Base-by-base conservation (phyloP, 2,329 filamentous ascomycete genomes). In the Aureobasidium sp. region DNA sequence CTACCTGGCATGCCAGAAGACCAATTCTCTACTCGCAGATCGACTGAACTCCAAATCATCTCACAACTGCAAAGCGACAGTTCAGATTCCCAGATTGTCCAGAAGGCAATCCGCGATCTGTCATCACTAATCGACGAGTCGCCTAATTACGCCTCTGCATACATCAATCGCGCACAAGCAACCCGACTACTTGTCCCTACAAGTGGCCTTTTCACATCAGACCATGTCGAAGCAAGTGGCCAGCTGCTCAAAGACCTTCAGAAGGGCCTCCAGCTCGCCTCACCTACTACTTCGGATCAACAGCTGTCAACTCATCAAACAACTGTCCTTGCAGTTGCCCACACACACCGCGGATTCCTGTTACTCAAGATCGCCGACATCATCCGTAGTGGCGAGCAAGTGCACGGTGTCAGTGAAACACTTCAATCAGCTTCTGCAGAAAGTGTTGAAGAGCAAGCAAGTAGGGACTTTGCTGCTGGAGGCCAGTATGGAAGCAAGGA, bases 101-200 rank as follows among this genome's bases (percentile, higher is more conserved):
- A 44, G 9, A 15, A 20, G n/a, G 53, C 55, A 1, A 46, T 60
- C 2, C 13, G 36, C 15, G 34, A 51, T n/a, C 46, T 65, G 10
- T 64, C 62, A 37, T 34, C 32, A 10, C 77, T 91, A 36, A 82
- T 91, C 44, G 69, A 76, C 2, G 73, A 81, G 27, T 71, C 84
- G 59, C 87, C 88, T 3, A 73, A 76, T 36, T 92, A 92, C 72
- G 87, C 88, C 26, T 89, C 87, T 65, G 87, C 85, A 6, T 82
- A 84, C 63, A 88, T 91, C 71, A 92, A 93, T 73, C 81, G 88
- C 55, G 89, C 87, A 2, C 89, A 92, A 72, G 62, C 85, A 2
- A 77, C 86, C 69, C 73, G 77, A 29, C 71, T 84, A 48, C 70
- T 81, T 9, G 70, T 69, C 2, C 13, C 62, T 6, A 44, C 61